phyloP scores from a whole-genome alignment of 352 stramenopile genomes.

The Phytopythium helicoides region DNA sequence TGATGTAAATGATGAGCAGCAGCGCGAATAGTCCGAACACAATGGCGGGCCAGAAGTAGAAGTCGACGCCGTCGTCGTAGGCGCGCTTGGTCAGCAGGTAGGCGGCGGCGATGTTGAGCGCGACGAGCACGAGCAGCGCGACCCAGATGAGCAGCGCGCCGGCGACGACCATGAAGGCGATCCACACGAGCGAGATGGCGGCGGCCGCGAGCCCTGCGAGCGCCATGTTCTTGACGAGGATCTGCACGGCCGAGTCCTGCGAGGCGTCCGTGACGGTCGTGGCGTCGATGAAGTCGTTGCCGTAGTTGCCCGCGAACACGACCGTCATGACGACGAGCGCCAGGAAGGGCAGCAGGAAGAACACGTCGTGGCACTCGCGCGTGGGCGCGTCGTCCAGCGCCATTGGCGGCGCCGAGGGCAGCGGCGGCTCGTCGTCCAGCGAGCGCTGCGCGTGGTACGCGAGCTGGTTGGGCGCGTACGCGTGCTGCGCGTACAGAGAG shows the following conservation, averaged over 20 bases:
- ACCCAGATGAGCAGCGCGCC: conserved; percentile 52
- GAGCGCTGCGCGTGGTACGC: conserved; percentile 23
- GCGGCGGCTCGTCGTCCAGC: conserved; percentile 5
- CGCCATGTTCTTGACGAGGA: conserved; percentile 57
- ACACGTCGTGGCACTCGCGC: conserved; percentile 72
- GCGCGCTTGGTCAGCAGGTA: conserved; percentile 70
- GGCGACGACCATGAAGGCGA: conserved; percentile 59
- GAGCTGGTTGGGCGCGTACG: conserved; percentile 13
- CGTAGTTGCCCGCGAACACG: conserved; percentile 58
- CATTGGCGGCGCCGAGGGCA: conserved; percentile 8
- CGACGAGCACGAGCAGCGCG: conserved; percentile 48
- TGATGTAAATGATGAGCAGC: conserved; percentile 55
- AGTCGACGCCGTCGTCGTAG: conserved; percentile 46
- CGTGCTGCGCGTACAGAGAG: neutral
- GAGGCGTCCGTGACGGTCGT: conserved; percentile 37
- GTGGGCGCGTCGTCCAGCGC: conserved; percentile 11
- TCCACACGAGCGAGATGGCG: conserved; percentile 70
- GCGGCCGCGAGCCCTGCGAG: conserved; percentile 53
- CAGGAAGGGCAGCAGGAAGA: conserved; percentile 72
- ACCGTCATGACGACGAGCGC: conserved; percentile 41
- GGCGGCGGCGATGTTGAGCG: conserved; percentile 48
- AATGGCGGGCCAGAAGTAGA: conserved; percentile 69
- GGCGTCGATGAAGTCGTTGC: conserved; percentile 54
- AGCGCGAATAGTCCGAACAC: conserved; percentile 54
- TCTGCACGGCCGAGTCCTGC: conserved; percentile 43